phyloP scores from a whole-genome alignment of 1,284 basidiomycete genomes.

The Coniophora puteana region DNA sequence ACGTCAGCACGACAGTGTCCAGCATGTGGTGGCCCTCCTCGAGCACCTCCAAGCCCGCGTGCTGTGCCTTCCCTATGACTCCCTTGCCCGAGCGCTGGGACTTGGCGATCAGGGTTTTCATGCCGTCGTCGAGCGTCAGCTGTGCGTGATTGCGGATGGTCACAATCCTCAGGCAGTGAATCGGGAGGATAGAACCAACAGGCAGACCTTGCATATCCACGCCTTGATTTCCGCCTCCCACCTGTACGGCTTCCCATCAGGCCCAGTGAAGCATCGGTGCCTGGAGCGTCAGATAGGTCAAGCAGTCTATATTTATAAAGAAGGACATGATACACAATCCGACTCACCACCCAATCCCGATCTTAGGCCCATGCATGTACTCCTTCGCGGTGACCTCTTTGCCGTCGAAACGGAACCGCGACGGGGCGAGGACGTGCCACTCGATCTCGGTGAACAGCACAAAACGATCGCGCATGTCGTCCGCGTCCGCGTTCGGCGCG shows the following conservation, averaged over 20 bases:
- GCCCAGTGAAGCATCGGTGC: conserved; percentile 25
- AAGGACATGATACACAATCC: conserved; percentile 13
- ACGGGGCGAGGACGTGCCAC: conserved; percentile 23
- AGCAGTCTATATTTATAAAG: neutral
- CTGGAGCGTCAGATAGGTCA: conserved; percentile 7
- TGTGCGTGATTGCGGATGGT: conserved; percentile 5
- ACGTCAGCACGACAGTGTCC: conserved; percentile 36
- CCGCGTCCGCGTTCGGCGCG: conserved; percentile 16
- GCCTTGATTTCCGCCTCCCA: conserved; percentile 19
- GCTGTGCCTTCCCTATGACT: conserved; percentile 18
- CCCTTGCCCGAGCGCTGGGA: conserved; percentile 20
- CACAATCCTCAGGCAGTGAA: no score
- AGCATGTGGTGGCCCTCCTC: conserved; percentile 31
- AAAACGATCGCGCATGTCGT: conserved; percentile 26
- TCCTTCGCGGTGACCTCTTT: conserved; percentile 16
- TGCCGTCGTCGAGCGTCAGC: conserved; percentile 18
- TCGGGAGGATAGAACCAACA: no score
- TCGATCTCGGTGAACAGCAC: conserved; percentile 19
- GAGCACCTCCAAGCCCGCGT: conserved; percentile 29
- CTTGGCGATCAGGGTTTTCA: conserved; percentile 22
- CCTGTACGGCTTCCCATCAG: conserved; percentile 18
- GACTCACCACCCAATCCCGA: conserved; percentile 17
- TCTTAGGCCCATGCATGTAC: conserved; percentile 20
- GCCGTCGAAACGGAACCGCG: conserved; percentile 18
- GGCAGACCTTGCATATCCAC: no score